Percentiles rank a stretch among this genome's conserved stretches.
Conservation (phyloP, 2,329 filamentous ascomycete species). For the Arthroderma uncinatum region DNA sequence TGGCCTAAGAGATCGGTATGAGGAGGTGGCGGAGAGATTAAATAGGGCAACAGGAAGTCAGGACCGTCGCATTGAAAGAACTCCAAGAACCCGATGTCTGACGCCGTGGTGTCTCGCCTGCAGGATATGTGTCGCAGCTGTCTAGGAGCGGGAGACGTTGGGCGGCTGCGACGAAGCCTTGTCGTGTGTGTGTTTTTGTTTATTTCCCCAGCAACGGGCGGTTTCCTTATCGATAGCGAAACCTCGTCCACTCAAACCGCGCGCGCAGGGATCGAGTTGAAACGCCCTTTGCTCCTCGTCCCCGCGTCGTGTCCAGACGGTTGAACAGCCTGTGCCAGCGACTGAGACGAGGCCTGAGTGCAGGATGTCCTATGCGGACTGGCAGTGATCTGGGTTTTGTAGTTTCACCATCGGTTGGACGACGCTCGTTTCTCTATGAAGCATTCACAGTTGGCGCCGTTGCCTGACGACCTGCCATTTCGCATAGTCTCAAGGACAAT, state of each 20-base stretch:
- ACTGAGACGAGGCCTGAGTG: not conserved
- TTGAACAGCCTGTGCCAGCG: not conserved
- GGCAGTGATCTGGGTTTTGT: no score
- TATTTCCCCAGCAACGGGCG: conserved; percentile 1
- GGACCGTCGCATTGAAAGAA: not conserved
- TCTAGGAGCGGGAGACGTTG: not conserved
- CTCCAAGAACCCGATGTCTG: not conserved
- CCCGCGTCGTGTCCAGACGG: not conserved
- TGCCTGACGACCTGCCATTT: conserved; percentile 78
- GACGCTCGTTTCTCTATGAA: conserved; percentile 33
- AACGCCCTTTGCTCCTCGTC: not conserved
- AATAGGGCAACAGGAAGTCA: not conserved
- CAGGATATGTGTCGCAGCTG: not conserved
- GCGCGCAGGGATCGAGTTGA: not conserved
- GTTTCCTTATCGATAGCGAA: not conserved
- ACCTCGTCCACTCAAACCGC: not conserved
- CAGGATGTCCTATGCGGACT: not conserved
- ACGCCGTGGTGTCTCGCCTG: not conserved
- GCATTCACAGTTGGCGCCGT: conserved; percentile 78
- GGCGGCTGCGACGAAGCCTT: not conserved
- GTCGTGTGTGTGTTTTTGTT: not conserved
- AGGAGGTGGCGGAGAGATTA: not conserved
- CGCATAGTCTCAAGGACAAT: conserved; percentile 93
- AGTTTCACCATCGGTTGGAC: not conserved
- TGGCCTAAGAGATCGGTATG: not conserved